These are phyloP conservation scores for Verticillium isaacii DNA, from an alignment of 2,329 filamentous ascomycete species.

Conservation along the genomic window DNA sequence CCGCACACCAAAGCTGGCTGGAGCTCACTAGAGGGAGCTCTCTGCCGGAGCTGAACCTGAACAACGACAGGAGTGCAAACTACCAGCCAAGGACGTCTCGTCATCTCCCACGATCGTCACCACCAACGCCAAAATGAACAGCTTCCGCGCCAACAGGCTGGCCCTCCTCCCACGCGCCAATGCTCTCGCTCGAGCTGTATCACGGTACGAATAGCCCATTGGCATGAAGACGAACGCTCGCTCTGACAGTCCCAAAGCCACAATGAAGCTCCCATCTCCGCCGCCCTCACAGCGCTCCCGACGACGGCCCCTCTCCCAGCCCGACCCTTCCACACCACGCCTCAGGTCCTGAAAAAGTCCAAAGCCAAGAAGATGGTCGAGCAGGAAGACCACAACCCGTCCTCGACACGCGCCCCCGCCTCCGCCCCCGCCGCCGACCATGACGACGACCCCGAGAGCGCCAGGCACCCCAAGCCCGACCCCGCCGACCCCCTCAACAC, in stretches of 20 bases:
- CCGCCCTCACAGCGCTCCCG: slow-evolving; percentile 3
- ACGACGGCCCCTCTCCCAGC: neutral
- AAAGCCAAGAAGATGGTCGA: slow-evolving; percentile 19
- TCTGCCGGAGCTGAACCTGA: neutral
- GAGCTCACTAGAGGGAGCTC: neutral
- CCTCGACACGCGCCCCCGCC: slow-evolving; percentile 11
- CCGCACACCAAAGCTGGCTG: neutral
- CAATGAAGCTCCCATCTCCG: neutral
- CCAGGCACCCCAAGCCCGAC: slow-evolving; percentile 24
- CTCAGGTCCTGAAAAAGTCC: slow-evolving; percentile 30
- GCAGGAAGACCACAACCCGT: slow-evolving; percentile 9
- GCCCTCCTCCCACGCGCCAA: slow-evolving; percentile 7
- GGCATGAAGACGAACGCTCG: neutral
- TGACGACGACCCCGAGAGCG: slow-evolving; percentile 10
- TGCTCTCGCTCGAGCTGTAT: slow-evolving; percentile 5
- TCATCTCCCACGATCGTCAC: neutral
- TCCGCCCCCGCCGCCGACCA: slow-evolving; percentile 16
- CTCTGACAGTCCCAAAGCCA: neutral
- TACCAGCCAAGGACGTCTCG: neutral
- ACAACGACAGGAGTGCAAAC: neutral
- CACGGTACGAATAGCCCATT: neutral
- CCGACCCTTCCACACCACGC: slow-evolving; percentile 25
- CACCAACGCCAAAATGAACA: neutral
- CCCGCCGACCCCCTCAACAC: slow-evolving; percentile 44
- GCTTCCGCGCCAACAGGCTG: slow-evolving; percentile 3